Evolutionary conservation across 148 eudicot genomes (phyloP), one percentile per base, ranked within the genome.

Genomic region (Vaccinium myrtillus): DNA sequence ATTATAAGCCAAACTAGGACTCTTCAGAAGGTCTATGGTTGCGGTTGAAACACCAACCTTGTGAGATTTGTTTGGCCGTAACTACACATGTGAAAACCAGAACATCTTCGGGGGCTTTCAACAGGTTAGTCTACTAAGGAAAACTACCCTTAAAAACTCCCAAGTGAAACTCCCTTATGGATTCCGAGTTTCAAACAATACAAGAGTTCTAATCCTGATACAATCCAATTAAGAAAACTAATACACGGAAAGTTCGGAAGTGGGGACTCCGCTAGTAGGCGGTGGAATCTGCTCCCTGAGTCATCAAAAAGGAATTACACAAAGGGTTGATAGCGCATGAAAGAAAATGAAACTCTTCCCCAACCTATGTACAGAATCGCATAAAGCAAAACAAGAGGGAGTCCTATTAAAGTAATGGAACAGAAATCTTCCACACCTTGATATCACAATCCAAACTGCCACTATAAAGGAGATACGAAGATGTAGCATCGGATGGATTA

Each of bases 401-500:
- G 73, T 11, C 53, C 81, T 50, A 13, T 50, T 79, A 82, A 18
- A 69, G 75, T 69, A 30, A 82, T 50, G 95, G 91, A 71, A 91
- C 83, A 80, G 59, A 80, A 59, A 96, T 84, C 89, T 94, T 91
- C 99, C 99, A 96, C 36, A 94, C 94, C 86, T 93, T 94, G 82
- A 96, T 85, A 69, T 95, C 91, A 77, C 93, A 91, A 77, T 96
- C 99, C 85, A 96, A 91, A 86, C 98, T 87, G 27, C 95, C 95
- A 90, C 93, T 96, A 43, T 93, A 96, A 61, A 96, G 82, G 30
- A 88, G 88, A 88, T 90, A 94, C 6, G 94, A 90, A 32, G 88
- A 85, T 61, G 86, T 71, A 36, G 84, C 59, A 85, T 88, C 88
- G 14, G 86, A 84, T 53, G 78, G 83, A 83, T 75, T 79, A 70